Percentiles rank a stretch among this genome's conserved stretches.
phyloP scores from a whole-genome alignment of 768 basidiomycete species.

The Hericium coralloides region DNA sequence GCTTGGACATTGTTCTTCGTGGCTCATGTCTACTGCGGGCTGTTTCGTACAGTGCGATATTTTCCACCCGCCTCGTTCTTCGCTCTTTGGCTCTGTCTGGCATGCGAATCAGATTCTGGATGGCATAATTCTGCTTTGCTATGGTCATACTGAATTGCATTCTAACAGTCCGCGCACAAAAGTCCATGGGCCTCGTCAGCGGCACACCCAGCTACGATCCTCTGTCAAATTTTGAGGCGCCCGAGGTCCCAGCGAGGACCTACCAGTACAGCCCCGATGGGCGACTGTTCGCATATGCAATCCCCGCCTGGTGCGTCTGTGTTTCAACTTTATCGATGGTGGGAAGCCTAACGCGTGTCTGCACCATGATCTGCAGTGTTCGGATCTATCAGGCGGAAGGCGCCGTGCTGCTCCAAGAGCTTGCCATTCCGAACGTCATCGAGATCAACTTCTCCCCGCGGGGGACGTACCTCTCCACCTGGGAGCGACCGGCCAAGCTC shows the following conservation, averaged over 20 bases:
- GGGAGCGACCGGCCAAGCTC: slow-evolving; percentile 89
- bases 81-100: not conserved
- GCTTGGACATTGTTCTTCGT: not conserved
- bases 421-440: slow-evolving; percentile 63
- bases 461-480: slow-evolving; percentile 89
- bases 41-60: not conserved
- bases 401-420: slow-evolving; percentile 65
- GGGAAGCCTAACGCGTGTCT: slow-evolving; percentile 1
- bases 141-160: slow-evolving; percentile 16
- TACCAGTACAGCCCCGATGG: slow-evolving; percentile 84
- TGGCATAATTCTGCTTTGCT: slow-evolving; percentile 3
- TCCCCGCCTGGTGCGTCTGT: slow-evolving; percentile 59
- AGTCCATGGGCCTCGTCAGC: slow-evolving; percentile 78
- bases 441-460: slow-evolving; percentile 91
- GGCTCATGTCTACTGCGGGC: not conserved
- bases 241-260: slow-evolving; percentile 65
- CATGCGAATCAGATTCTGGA: not conserved
- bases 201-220: slow-evolving; percentile 70
- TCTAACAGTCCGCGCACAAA: slow-evolving; percentile 82
- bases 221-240: slow-evolving; percentile 52
- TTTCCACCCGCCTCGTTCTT: not conserved
- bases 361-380: slow-evolving; percentile 38
- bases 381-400: slow-evolving; percentile 70
- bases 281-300: slow-evolving; percentile 76
- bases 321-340: slow-evolving; percentile 1